These are phyloP conservation scores for Aegle marmelos DNA, from an alignment of 345 rosid genomes.

Conservation along the genomic window DNA sequence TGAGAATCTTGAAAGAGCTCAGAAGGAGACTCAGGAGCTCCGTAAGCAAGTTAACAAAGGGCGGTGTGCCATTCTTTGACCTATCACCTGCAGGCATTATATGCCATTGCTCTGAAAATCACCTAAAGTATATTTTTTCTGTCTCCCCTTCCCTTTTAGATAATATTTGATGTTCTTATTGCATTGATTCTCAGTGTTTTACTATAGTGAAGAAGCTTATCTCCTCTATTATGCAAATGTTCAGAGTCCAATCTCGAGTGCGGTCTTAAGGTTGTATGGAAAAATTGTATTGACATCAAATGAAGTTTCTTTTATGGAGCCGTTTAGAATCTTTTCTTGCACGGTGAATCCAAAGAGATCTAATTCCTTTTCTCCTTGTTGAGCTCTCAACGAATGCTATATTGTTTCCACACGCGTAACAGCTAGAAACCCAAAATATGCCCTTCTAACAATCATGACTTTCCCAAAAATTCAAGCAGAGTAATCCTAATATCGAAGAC, in stretches of 20 bases:
- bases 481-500: too few relatives aligned
- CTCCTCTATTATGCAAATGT: neutral
- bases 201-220: neutral
- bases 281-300: neutral
- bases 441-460: too few relatives aligned
- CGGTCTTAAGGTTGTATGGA: neutral
- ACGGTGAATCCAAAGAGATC: neutral
- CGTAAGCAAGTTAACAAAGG: slow-evolving; percentile 39
- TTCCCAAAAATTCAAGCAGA: too few relatives aligned
- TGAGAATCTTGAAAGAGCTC: slow-evolving; percentile 69
- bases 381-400: neutral
- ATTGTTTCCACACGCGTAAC: neutral
- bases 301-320: neutral
- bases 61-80: slow-evolving; percentile 58
- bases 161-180: neutral
- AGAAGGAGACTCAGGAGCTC: slow-evolving; percentile 57
- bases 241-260: neutral
- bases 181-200: neutral
- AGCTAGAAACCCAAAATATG: neutral
- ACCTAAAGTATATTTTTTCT: neutral
- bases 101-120: neutral
- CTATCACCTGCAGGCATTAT: neutral
- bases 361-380: neutral
- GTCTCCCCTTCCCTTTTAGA: neutral
- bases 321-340: neutral